Base-by-base conservation (phyloP, 176 grass and related monocot species). In the Oryza glaberrima region DNA sequence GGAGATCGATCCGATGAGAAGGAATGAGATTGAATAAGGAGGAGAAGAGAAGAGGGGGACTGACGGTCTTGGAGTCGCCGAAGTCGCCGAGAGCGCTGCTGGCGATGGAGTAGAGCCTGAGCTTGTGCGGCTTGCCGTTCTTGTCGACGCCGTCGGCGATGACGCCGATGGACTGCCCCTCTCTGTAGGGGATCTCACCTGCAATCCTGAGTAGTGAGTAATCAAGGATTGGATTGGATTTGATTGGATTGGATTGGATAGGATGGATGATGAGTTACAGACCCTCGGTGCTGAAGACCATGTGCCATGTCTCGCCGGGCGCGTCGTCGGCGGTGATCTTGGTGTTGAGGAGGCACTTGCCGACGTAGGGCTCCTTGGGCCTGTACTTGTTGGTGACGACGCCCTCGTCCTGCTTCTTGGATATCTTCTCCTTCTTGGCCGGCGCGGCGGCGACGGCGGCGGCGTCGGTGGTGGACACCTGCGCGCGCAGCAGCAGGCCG, bases 231-330 rank as follows among this genome's bases (percentile, higher is more conserved):
- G 30, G 30, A 32, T 32, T 30, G 30, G 28, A 30, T 32, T 30
- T 2, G 28, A 30, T 40, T 40, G 52, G 17, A 56, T 28, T 28
- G 15, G 52, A 56, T 28, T 19, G 51, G 51, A 54, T 54, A 1
- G 47, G 47, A 48, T 48, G 45, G 45, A 47, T 47, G 11, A 47
- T 47, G 9, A 47, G 45, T 11, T 47, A 12, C 45, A 47, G 0
- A 95, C 94, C 89, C 36, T 98, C 93, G 16, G 88, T 90, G 89
- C 60, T 89, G 96, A 98, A 98, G 72, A 98, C 82, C 93, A 98
- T 98, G 93, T 98, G 96, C 91, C 96, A 95, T 2, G 96, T 98
- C 91, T 98, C 93, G 12, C 96, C 96, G 0, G 96, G 96, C 3
- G 96, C 96, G 54, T 98, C 96, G 56, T 92, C 96, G 10, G 80